phyloP scores from a whole-genome alignment of 441 rosid species.

The Populus hybrid region DNA sequence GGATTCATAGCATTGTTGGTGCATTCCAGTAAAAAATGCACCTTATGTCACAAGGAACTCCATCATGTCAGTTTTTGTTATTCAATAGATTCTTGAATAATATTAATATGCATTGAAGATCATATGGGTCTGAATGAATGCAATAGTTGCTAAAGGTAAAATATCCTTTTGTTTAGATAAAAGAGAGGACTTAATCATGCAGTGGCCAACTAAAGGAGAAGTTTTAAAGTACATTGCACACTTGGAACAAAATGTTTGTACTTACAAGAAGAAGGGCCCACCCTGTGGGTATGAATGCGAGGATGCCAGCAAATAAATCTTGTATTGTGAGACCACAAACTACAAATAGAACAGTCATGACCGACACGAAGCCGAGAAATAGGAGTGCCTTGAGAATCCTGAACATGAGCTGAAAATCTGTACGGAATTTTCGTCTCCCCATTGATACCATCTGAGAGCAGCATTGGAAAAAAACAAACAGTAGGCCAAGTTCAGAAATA shows the following conservation, averaged over 20 bases:
- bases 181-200: background rate
- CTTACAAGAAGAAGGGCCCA: slow-evolving; percentile 96
- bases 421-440: slow-evolving; percentile 77
- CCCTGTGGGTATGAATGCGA: slow-evolving; percentile 89
- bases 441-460: slow-evolving; percentile 73
- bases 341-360: slow-evolving; percentile 78
- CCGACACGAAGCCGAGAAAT: slow-evolving; percentile 84
- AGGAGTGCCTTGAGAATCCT: slow-evolving; percentile 95
- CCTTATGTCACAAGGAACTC: background rate
- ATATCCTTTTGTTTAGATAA: no score
- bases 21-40: background rate
- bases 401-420: slow-evolving; percentile 88
- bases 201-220: background rate
- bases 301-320: slow-evolving; percentile 70
- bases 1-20: background rate
- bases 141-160: background rate
- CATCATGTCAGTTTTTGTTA: background rate
- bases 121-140: background rate
- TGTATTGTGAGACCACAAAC: slow-evolving; percentile 61
- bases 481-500: background rate
- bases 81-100: background rate
- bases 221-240: background rate
- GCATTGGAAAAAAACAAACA: background rate
- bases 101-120: background rate
- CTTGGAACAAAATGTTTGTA: slow-evolving; percentile 1